Evolutionary conservation across 768 basidiomycete species (phyloP), one percentile per base, ranked within the genome.

Genomic region (Lactarius akahatsu): DNA sequence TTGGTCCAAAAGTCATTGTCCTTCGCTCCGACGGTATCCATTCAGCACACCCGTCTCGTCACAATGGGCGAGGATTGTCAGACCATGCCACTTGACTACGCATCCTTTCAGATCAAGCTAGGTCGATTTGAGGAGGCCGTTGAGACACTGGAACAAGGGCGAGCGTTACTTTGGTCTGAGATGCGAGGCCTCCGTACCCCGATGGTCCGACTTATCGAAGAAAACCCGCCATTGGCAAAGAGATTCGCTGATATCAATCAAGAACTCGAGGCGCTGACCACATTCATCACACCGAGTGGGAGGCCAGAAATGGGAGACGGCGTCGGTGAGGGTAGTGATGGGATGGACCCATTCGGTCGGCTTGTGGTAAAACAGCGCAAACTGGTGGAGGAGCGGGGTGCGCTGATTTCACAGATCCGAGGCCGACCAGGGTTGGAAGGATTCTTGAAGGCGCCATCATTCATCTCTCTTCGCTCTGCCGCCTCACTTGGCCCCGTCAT

Each of bases 71-170:
- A n/a, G 20, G 4, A 8, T 1, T 45, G 20, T n/a, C 20, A n/a
- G 20, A n/a, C 0, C 5, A 59, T 64, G 28, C 57, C 64, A 43
- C 6, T 50, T 1, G 59, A 65, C 0, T 61, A 57, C 2, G 59
- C 64, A 15, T 61, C 64, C 16, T 65, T 56, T 57, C 59, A 38
- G 34, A 61, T 61, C 4, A 18, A 30, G 23, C 36, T 15, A 11
- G 64, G 20, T n/a, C 54, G 30, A 30, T 30, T 61, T 4, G 55
- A 57, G n/a, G 40, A 36, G 34, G 64, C 64, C 5, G 18, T 57
- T 10, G 64, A 61, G 41, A 56, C 59, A 16, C 50, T 65, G n/a
- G 64, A 65, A 18, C 40, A 38, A 56, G 64, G 64, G n/a, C 34
- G 38, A 45, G 23, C 26, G 13, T 18, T 61, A 26, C 40, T 65